phyloP scores from a whole-genome alignment of 2,329 filamentous ascomycete genomes.

The Fusarium albosuccineum region DNA sequence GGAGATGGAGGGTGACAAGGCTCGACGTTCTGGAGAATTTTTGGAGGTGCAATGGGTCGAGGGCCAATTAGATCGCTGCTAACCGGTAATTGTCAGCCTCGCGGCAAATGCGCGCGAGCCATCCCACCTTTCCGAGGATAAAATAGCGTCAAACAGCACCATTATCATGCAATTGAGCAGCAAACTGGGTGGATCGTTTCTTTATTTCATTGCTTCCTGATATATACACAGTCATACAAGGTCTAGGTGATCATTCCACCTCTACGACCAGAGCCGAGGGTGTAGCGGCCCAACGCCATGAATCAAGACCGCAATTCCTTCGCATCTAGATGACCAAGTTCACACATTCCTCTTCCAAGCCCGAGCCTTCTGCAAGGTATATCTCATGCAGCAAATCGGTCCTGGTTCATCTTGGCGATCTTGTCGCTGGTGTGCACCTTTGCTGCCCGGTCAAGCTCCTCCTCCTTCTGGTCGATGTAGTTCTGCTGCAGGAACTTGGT shows the following conservation, averaged over 20 bases:
- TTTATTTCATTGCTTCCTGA: constrained; percentile 46
- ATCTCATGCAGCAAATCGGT: constrained; percentile 49
- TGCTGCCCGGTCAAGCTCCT: constrained; percentile 54
- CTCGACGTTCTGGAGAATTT: constrained; percentile 47
- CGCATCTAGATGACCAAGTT: constrained; percentile 36
- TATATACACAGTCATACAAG: constrained; percentile 54
- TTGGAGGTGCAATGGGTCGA: constrained; percentile 43
- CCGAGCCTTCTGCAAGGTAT: constrained; percentile 1
- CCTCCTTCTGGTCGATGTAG: constrained; percentile 70
- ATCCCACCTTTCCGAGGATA: constrained; percentile 3
- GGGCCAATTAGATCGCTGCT: constrained; percentile 44
- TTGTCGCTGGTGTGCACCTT: constrained; percentile 57
- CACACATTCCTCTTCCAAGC: constrained; percentile 16
- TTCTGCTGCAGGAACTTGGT: constrained; percentile 86
- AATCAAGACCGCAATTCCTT: constrained; percentile 39
- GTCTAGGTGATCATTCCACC: constrained; percentile 39
- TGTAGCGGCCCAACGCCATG: constrained; percentile 33
- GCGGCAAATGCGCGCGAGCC: constrained; percentile 26
- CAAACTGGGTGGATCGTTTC: constrained; percentile 25
- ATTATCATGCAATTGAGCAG: constrained; percentile 2
- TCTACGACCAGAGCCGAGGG: constrained; percentile 32
- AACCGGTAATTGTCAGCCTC: constrained; percentile 48
- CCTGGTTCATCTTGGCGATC: constrained; percentile 55
- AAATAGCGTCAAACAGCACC: constrained; percentile 3
- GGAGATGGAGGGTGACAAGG: constrained; percentile 44